phyloP scores from a whole-genome alignment of 306 rosid species.

The Vigna nakashimae region DNA sequence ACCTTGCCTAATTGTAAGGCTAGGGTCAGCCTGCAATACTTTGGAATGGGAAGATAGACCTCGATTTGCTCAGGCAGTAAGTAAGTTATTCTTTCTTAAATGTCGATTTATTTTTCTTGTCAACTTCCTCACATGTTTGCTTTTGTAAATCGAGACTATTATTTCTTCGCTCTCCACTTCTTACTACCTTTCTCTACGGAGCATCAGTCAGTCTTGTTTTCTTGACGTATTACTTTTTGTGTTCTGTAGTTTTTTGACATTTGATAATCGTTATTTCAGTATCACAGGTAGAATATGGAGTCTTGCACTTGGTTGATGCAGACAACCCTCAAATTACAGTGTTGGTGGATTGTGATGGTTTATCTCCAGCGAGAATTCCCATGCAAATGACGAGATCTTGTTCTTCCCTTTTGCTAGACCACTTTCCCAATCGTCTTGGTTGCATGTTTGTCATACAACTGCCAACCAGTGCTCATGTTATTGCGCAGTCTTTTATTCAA shows the following conservation, averaged over 20 bases:
- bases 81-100: conserved; percentile 66
- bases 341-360: conserved; percentile 83
- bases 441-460: conserved; percentile 74
- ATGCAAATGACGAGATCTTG: conserved; percentile 84
- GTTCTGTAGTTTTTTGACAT: conserved; percentile 33
- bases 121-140: background rate
- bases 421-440: conserved; percentile 87
- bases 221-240: conserved; percentile 14
- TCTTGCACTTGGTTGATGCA: conserved; percentile 63
- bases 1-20: conserved; percentile 81
- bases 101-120: conserved; percentile 17
- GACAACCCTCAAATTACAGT: conserved; percentile 70
- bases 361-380: conserved; percentile 75
- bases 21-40: conserved; percentile 69
- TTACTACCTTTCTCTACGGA: conserved; percentile 1
- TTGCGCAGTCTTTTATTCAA: conserved; percentile 72
- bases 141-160: background rate
- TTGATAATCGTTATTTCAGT: conserved; percentile 61
- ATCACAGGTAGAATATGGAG: conserved; percentile 84
- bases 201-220: conserved; percentile 11
- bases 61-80: conserved; percentile 79
- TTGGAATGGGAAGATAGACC: conserved; percentile 73
- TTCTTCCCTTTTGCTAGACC: conserved; percentile 78
- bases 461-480: conserved; percentile 66
- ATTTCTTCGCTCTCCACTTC: background rate